phyloP scores from a whole-genome alignment of 495 filamentous ascomycete species.

The Penicillium soppii region DNA sequence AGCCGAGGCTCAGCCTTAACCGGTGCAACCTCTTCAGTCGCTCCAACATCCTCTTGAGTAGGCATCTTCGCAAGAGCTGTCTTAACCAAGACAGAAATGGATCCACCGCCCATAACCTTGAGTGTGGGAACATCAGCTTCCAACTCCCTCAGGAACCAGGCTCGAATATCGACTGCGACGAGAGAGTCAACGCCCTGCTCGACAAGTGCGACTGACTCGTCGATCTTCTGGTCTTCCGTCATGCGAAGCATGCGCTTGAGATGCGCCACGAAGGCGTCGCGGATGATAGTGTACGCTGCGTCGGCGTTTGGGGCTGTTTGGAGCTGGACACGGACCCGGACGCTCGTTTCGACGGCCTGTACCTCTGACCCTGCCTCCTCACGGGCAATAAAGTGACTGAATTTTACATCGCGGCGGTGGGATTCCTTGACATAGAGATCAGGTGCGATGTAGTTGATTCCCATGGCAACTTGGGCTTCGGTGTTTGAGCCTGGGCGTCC shows the following conservation, averaged over 20 bases:
- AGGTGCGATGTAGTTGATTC: neutral
- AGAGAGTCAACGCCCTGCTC: conserved; percentile 40
- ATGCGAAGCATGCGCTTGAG: neutral
- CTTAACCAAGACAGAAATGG: neutral
- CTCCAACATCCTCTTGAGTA: too few relatives aligned
- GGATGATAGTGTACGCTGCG: neutral
- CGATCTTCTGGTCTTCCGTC: neutral
- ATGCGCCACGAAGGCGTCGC: neutral
- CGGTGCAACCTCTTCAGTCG: too few relatives aligned
- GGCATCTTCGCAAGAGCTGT: neutral
- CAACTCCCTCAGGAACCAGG: conserved; percentile 40
- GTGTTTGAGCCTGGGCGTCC: conserved; percentile 2
- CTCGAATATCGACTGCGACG: conserved; percentile 32
- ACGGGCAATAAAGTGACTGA: neutral
- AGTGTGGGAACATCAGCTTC: conserved; percentile 48
- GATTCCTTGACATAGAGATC: neutral
- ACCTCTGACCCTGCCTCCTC: neutral
- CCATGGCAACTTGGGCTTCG: conserved; percentile 3
- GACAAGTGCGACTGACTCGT: conserved; percentile 5
- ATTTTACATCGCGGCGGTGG: neutral
- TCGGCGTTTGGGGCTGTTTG: neutral
- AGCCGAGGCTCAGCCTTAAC: too few relatives aligned
- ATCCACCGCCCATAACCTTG: conserved; percentile 45
- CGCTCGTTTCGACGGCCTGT: neutral
- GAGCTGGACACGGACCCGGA: neutral